Conservation (phyloP, 1,284 basidiomycete genomes). For the Cystobasidiaceae sp. region DNA sequence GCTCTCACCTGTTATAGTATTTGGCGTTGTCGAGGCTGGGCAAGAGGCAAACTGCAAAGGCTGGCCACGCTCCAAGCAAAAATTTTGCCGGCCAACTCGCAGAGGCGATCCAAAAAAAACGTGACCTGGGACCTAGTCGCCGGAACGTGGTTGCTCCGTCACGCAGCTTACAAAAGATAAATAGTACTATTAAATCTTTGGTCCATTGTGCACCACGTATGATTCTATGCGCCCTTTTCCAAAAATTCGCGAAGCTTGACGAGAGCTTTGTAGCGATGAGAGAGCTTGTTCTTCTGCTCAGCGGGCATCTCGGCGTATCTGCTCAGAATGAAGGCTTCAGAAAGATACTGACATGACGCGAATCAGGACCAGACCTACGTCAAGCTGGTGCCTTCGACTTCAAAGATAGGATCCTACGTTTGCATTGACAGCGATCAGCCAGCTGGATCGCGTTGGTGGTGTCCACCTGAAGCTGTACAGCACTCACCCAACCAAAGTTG, state of each 20-base stretch:
- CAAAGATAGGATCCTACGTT: constrained; percentile 82
- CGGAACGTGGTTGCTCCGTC: no score
- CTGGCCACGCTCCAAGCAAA: no score
- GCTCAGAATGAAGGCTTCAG: constrained; percentile 1
- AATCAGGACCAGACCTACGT: constrained; percentile 57
- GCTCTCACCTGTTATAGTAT: no score
- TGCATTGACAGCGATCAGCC: neutral
- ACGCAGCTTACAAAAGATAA: no score
- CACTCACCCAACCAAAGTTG: constrained; percentile 34
- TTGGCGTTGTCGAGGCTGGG: neutral
- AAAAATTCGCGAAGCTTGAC: constrained; percentile 72
- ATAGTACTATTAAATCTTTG: neutral
- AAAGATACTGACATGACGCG: neutral
- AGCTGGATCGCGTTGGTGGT: neutral
- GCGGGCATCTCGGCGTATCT: constrained; percentile 92
- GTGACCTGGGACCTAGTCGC: no score
- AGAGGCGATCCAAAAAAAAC: no score
- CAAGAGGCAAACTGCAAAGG: neutral
- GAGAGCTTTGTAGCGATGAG: constrained; percentile 82
- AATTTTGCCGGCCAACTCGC: no score
- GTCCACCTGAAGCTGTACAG: no score
- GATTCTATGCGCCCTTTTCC: constrained; percentile 11
- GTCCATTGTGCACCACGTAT: no score
- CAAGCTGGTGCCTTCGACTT: constrained; percentile 62
- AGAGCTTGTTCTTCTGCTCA: constrained; percentile 79